Evolutionary conservation across 2,329 filamentous ascomycete species (phyloP).

Genomic region (Fusarium neocosmosporiellum): DNA sequence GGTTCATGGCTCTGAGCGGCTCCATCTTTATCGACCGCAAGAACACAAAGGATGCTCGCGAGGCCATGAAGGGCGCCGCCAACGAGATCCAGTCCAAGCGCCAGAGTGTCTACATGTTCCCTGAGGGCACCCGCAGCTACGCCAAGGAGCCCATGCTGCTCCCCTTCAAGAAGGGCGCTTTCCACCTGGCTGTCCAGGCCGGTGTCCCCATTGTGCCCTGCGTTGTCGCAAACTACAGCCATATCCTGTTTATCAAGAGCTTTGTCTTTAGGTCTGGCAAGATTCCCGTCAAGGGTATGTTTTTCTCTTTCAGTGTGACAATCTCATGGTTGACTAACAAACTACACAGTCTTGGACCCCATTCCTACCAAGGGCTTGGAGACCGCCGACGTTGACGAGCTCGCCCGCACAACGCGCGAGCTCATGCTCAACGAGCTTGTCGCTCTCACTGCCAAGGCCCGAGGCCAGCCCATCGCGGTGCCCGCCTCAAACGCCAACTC

Average conservation of each 20-base stretch:
- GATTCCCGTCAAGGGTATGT: slow-evolving; percentile 80
- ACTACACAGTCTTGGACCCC: slow-evolving; percentile 75
- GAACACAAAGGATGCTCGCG: slow-evolving; percentile 83
- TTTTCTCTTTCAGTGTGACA: not conserved
- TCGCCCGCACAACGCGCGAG: slow-evolving; percentile 75
- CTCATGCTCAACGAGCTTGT: slow-evolving; percentile 78
- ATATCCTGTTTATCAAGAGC: slow-evolving; percentile 74
- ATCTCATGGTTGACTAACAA: not conserved
- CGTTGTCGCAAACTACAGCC: slow-evolving; percentile 82
- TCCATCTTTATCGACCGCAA: slow-evolving; percentile 95
- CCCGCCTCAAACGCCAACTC: slow-evolving; percentile 40
- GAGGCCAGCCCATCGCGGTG: slow-evolving; percentile 52
- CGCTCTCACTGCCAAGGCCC: slow-evolving; percentile 62
- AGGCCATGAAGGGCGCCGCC: slow-evolving; percentile 87
- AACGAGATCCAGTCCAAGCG: slow-evolving; percentile 77
- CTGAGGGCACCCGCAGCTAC: slow-evolving; percentile 94
- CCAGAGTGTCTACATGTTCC: slow-evolving; percentile 88
- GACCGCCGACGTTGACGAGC: slow-evolving; percentile 79
- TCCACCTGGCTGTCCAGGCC: slow-evolving; percentile 94
- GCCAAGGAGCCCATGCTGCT: slow-evolving; percentile 82
- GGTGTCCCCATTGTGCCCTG: slow-evolving; percentile 93
- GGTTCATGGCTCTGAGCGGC: slow-evolving; percentile 91
- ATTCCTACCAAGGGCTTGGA: slow-evolving; percentile 81
- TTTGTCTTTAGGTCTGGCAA: slow-evolving; percentile 74
- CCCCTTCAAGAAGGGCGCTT: slow-evolving; percentile 99